A percentile compares a stretch with the other conserved stretches of the same genome.
Evolutionary conservation across 441 rosid genomes (phyloP).

Genomic region (Adansonia gregorii): DNA sequence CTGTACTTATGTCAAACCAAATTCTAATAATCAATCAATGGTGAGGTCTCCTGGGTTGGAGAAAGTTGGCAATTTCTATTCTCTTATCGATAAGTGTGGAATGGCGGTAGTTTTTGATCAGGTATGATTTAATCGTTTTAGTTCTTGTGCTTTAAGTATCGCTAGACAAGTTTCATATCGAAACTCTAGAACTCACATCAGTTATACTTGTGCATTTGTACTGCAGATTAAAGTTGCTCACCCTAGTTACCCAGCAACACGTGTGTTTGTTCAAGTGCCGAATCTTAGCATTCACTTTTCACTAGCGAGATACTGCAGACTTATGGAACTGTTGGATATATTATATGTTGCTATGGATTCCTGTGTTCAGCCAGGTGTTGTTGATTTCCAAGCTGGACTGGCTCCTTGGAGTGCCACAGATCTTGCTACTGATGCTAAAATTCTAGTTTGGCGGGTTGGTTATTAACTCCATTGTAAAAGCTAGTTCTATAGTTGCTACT

Average conservation of each 20-base stretch:
- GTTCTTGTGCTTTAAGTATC: conserved; percentile 13
- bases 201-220: conserved; percentile 29
- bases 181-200: conserved; percentile 20
- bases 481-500: conserved; percentile 32
- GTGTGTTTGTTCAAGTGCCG: conserved; percentile 95
- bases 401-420: conserved; percentile 77
- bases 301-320: conserved; percentile 77
- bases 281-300: conserved; percentile 96
- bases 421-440: conserved; percentile 74
- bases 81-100: conserved; percentile 96
- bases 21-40: conserved; percentile 43
- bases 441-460: conserved; percentile 95
- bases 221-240: conserved; percentile 86
- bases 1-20: conserved; percentile 47
- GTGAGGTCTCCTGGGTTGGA: conserved; percentile 46
- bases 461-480: conserved; percentile 24
- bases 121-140: conserved; percentile 50
- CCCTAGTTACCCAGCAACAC: conserved; percentile 88
- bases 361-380: conserved; percentile 69
- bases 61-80: conserved; percentile 56
- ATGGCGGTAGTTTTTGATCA: conserved; percentile 95
- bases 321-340: conserved; percentile 76
- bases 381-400: conserved; percentile 61
- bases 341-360: conserved; percentile 57
- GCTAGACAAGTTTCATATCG: conserved; percentile 25